Evolutionary conservation across 2,329 filamentous ascomycete species (phyloP).

Genomic region (Hortaea werneckii): DNA sequence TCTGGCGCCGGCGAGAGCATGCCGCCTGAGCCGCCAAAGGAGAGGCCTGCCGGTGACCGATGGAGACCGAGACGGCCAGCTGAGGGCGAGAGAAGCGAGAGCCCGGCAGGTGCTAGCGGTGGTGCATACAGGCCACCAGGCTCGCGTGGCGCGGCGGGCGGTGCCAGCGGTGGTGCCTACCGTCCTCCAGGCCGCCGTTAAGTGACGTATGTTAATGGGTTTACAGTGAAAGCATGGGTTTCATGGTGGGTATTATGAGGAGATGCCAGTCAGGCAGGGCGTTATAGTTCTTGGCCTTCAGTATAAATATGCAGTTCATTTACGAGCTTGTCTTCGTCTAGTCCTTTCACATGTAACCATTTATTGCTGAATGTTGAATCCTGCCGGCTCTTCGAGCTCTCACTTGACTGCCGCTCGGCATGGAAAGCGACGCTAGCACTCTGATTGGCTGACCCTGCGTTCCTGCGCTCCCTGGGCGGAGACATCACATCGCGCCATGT

Average conservation of each 20-base stretch:
- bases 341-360: too few relatives aligned
- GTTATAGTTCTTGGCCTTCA: neutral
- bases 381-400: too few relatives aligned
- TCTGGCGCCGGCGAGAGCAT: constrained; percentile 20
- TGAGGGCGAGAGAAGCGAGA: constrained; percentile 8
- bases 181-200: constrained; percentile 15
- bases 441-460: neutral
- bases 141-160: constrained; percentile 3
- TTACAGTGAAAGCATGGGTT: neutral
- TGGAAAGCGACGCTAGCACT: neutral
- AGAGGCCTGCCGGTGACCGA: constrained; percentile 15
- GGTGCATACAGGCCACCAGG: constrained; percentile 17
- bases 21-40: constrained; percentile 14
- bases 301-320: neutral
- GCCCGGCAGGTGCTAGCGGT: constrained; percentile 12
- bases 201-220: neutral
- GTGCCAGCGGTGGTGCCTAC: constrained; percentile 16
- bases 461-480: neutral
- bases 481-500: neutral
- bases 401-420: too few relatives aligned
- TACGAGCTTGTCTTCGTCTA: too few relatives aligned
- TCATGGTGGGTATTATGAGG: neutral
- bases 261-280: neutral
- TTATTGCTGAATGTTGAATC: too few relatives aligned
- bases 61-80: constrained; percentile 5